Base-by-base conservation (phyloP, 495 filamentous ascomycete genomes). In the Clavariopsis aquatica region DNA sequence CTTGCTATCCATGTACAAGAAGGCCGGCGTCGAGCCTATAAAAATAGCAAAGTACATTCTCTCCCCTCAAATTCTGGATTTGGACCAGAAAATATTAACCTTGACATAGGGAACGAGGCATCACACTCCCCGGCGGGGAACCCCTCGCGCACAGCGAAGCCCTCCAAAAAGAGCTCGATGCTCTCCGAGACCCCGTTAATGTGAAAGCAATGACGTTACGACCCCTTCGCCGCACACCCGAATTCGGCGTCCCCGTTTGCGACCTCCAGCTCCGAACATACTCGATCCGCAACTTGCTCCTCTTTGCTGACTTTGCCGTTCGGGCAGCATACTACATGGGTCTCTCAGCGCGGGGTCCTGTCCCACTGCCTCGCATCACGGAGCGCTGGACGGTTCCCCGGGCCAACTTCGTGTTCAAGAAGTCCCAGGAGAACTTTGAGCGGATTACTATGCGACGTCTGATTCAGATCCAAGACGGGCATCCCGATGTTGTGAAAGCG, bases 361-460 rank as follows among this genome's bases (percentile, higher is more conserved):
- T 96, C 4, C 92, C 94, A n/a, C 80, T 98, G 34, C 94, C 94
- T 4, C 84, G 87, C 57, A 90, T 91, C 46, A 86, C 83, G 19
- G 87, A 98, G 78, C 83, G 92, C 61, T 98, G 95, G 95, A 98
- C 94, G 52, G 93, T 98, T 13, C 93, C 93, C 26, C 85, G 84
- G 72, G 86, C 84, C 67, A 88, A 89, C 74, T 98, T 98, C 80
- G 87, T 96, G 60, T 87, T 89, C 81, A 98, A 98, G 80, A 98
- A 98, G 79, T 88, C 85, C 60, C 92, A 98, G 76, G 95, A 98
- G 78, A 98, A 98, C 74, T 98, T 93, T 72, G 93, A 96, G 80
- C 83, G 94, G 19, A 87, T 92, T 57, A 98, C 94, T 19, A 74
- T 92, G 62, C 84, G 94, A 54, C 81, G 94, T 24, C 74, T 97